Conservation (phyloP, 306 rosid genomes). For the Rubus parviflorus region DNA sequence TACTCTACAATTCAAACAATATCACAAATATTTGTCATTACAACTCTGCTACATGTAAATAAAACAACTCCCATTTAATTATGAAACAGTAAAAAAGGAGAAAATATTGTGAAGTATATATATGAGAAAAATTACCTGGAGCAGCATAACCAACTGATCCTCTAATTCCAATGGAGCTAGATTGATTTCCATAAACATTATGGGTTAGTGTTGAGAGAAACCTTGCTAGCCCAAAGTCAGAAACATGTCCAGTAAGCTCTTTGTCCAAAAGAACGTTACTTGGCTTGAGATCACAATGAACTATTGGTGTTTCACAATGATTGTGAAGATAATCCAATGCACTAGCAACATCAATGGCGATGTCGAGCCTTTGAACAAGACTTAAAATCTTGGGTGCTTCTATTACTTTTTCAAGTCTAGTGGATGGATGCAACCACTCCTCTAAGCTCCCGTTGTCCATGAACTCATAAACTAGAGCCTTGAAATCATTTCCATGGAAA, state of each 20-base stretch:
- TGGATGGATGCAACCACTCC: neutral
- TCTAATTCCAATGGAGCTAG: neutral
- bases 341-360: neutral
- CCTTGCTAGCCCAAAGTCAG: neutral
- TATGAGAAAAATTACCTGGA: neutral
- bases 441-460: neutral
- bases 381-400: neutral
- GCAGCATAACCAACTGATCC: neutral
- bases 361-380: neutral
- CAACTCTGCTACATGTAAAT: no score
- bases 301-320: neutral
- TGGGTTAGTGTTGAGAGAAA: neutral
- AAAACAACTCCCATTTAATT: no score
- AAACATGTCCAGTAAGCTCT: neutral
- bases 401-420: neutral
- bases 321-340: constrained; percentile 2
- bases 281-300: constrained; percentile 4
- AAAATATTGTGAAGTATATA: neutral
- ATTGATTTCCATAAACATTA: neutral
- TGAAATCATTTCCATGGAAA: neutral
- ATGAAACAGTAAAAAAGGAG: neutral
- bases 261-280: neutral
- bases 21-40: neutral
- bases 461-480: neutral
- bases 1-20: neutral